Evolutionary conservation across 1,284 basidiomycete species (phyloP).

Genomic region (Baeospora myosura): DNA sequence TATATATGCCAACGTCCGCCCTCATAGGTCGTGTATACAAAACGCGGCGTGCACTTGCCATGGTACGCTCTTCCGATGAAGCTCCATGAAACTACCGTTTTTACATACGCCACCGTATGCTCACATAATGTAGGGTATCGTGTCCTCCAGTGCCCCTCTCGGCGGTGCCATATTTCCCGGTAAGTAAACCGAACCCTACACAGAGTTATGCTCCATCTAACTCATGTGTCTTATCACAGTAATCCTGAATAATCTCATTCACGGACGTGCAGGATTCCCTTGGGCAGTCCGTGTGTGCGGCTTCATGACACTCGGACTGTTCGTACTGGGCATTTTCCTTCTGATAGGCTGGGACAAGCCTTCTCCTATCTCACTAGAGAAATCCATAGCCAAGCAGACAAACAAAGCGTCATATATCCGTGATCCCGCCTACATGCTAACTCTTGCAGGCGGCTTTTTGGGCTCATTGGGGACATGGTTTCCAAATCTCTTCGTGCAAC

Average conservation of each 20-base stretch:
- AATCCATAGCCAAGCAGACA: background rate
- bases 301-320: slow-evolving; percentile 5
- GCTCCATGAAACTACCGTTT: background rate
- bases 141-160: slow-evolving; percentile 4
- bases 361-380: background rate
- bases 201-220: too few relatives aligned
- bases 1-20: slow-evolving; percentile 4
- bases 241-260: slow-evolving; percentile 6
- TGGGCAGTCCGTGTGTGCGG: slow-evolving; percentile 8
- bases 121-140: slow-evolving; percentile 9
- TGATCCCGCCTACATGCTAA: slow-evolving; percentile 3
- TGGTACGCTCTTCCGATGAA: slow-evolving; percentile 6
- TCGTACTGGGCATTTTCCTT: slow-evolving; percentile 3
- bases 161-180: slow-evolving; percentile 7
- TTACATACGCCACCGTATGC: too few relatives aligned
- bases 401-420: background rate
- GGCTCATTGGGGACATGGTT: slow-evolving; percentile 2
- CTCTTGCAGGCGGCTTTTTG: background rate
- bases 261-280: slow-evolving; percentile 1
- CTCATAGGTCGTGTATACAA: slow-evolving; percentile 14
- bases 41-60: slow-evolving; percentile 12
- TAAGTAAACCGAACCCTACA: too few relatives aligned
- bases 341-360: slow-evolving; percentile 4
- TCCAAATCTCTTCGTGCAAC: slow-evolving; percentile 5
- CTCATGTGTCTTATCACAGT: too few relatives aligned